These are phyloP conservation scores for Metroxylon sagu DNA, from an alignment of 176 grass and related monocot genomes.

Conservation along the genomic window DNA sequence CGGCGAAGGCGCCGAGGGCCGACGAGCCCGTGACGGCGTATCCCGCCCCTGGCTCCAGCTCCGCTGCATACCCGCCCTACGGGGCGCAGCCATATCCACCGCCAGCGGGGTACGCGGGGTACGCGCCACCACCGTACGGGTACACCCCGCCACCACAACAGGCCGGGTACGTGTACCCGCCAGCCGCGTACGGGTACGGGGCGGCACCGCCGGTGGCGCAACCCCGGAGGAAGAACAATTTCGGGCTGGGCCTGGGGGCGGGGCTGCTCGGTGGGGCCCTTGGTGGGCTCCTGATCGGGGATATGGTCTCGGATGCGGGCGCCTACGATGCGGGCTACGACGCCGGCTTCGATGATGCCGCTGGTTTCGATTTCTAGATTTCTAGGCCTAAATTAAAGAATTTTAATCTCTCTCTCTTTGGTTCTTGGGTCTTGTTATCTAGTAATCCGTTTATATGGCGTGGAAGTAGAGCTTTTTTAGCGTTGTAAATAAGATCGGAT, in stretches of 20 bases:
- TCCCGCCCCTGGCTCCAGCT: constrained; percentile 4
- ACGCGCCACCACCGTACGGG: not conserved
- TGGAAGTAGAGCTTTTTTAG: too few relatives aligned
- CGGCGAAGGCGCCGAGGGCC: not conserved
- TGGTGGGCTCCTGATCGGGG: constrained; percentile 43
- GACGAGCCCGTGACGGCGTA: constrained; percentile 26
- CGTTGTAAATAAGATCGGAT: too few relatives aligned
- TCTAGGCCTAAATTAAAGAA: too few relatives aligned
- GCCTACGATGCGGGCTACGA: constrained; percentile 47
- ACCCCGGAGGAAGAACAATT: constrained; percentile 8
- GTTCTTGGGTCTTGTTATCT: too few relatives aligned
- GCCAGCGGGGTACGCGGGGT: not conserved
- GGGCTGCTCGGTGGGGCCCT: constrained; percentile 51
- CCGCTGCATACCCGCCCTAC: too few relatives aligned
- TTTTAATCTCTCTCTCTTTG: too few relatives aligned
- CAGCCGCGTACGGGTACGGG: constrained; percentile 23
- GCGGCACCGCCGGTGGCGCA: not conserved
- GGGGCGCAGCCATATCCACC: not conserved
- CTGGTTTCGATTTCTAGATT: constrained; percentile 8
- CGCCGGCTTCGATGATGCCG: constrained; percentile 31
- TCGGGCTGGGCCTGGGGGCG: constrained; percentile 34
- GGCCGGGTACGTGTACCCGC: constrained; percentile 21
- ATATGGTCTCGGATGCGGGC: constrained; percentile 38
- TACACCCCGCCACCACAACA: not conserved
- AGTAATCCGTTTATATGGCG: too few relatives aligned